Base-by-base conservation (phyloP, 345 rosid species). In the Iberis pinnata region DNA sequence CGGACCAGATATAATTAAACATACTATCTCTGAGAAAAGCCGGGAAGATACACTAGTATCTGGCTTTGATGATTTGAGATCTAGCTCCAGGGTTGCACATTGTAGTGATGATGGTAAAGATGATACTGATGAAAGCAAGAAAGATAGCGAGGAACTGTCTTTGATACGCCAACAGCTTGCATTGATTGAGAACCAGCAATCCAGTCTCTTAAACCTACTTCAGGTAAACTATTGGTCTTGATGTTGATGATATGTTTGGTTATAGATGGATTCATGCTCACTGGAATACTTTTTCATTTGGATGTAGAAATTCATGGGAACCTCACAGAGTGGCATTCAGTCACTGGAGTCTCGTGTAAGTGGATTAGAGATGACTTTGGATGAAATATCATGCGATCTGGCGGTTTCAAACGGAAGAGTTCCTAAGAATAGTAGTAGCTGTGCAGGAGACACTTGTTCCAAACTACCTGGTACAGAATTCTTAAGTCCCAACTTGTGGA, bases 351-450 rank as follows among this genome's bases (percentile, higher is more conserved):
- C 89, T 19, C 89, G 98, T 7, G 93, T 92, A 11, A 75, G 74
- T 37, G 93, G 95, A 47, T 60, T 92, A 71, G 98, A 92, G 81
- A 82, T 81, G 88, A 88, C 89, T 52, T 71, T 92, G 60, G 93
- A 81, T 70, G 96, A 88, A 65, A 81, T 92, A 53, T 92, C 96
- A 43, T 60, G 75, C 18, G 96, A 83, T 73, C 57, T 88, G 35
- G 96, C 86, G 15, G 79, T 80, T 48, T 76, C 89, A 29, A 78
- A 65, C 19, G 89, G 95, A 56, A 85, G 88, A 71, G 61, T 72
- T 50, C 76, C 76, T 16, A 73, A 22, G 47, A 56, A 7, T 12
- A 58, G 46, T 29, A 67, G 77, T 18, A 67, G 77, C 18, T 54
- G 63, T 26, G 64, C 61, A 38, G 89, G 83, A 53, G 76, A 81